Base-by-base conservation (phyloP, 371 early-diverging fungal species). In the Apophysomyces elegans region DNA sequence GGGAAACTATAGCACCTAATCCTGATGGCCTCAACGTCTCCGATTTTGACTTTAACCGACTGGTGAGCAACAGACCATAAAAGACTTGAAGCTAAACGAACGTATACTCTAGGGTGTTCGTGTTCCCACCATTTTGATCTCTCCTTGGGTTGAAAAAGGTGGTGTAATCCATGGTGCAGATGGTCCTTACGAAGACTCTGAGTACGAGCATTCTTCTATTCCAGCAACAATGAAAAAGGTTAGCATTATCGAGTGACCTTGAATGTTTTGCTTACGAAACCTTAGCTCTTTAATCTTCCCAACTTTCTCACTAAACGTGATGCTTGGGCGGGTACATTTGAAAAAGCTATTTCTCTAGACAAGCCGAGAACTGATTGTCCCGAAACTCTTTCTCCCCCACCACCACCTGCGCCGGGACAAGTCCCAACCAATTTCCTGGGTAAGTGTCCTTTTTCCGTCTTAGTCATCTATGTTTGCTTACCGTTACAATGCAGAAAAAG, bases 121-220 rank as follows among this genome's bases (percentile, higher is more conserved):
- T 47, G 86, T 85, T 2, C 86, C 86, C 16, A 73, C 81, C 0
- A 61, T 83, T 56, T 44, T 81, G 16, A 75, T 85, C 56, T 80
- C 80, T 7, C 82, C 85, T 4, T 76, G 77, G 76, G 66, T 82
- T 16, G 50, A 63, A 38, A 77, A 77, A 61, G 85, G 83, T 35
- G 57, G 58, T 26, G 74, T 84, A n/a, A 63, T 73, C 32, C 62
- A 70, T 61, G 54, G 60, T 14, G 64, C 76, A 13, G 35, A 71
- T 44, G 66, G 73, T 54, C 67, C 67, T 35, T 58, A 66, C 26
- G 46, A 68, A 18, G 62, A 61, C 16, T 69, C 76, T 7, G 61
- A 78, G 16, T 84, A 69, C 58, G 81, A 81, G 54, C 84, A 84
- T 67, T 74, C 74, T 5, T 81, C 82, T 6, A 67, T 84, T 46